Evolutionary conservation across 2,329 filamentous ascomycete species (phyloP).

Genomic region (Phyllachora maydis): DNA sequence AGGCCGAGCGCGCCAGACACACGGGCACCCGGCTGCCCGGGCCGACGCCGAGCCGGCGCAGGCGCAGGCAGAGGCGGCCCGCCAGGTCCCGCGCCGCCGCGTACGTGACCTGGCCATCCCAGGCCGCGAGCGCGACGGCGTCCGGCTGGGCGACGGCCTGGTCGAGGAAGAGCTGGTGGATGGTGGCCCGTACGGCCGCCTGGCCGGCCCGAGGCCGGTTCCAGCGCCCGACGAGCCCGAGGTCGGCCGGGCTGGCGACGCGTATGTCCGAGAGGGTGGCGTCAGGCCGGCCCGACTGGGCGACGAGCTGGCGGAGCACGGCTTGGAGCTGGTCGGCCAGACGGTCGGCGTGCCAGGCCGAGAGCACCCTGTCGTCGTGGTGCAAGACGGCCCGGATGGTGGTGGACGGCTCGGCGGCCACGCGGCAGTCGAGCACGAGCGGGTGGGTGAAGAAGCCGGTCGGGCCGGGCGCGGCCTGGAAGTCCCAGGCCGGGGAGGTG

Average conservation of each 20-base stretch:
- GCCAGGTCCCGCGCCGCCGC: slow-evolving; percentile 5
- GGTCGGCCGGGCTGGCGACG: slow-evolving; percentile 5
- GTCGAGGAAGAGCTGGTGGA: slow-evolving; percentile 1
- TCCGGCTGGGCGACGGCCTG: neutral
- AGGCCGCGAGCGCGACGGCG: slow-evolving; percentile 4
- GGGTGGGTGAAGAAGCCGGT: slow-evolving; percentile 7
- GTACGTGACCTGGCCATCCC: slow-evolving; percentile 9
- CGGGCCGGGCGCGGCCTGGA: slow-evolving; percentile 4
- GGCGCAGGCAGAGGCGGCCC: slow-evolving; percentile 3
- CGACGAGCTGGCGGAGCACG: slow-evolving; percentile 3
- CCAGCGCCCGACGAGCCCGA: slow-evolving; percentile 4
- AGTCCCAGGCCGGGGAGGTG: slow-evolving; percentile 5
- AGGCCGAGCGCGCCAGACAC: slow-evolving; percentile 1
- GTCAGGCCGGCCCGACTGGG: slow-evolving; percentile 1
- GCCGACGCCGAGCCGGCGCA: slow-evolving; percentile 5
- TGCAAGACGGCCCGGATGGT: slow-evolving; percentile 1
- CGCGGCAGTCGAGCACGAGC: slow-evolving; percentile 6
- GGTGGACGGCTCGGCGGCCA: slow-evolving; percentile 3
- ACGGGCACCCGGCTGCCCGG: neutral
- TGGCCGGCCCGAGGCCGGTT: slow-evolving; percentile 3
- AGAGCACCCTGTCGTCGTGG: slow-evolving; percentile 1
- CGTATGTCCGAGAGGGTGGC: slow-evolving; percentile 4
- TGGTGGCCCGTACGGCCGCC: slow-evolving; percentile 1
- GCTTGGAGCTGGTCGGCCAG: slow-evolving; percentile 2
- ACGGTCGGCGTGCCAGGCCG: slow-evolving; percentile 1